Conservation (phyloP, 169 alveolate genomes). For the Ichthyophthirius multifiliis region DNA sequence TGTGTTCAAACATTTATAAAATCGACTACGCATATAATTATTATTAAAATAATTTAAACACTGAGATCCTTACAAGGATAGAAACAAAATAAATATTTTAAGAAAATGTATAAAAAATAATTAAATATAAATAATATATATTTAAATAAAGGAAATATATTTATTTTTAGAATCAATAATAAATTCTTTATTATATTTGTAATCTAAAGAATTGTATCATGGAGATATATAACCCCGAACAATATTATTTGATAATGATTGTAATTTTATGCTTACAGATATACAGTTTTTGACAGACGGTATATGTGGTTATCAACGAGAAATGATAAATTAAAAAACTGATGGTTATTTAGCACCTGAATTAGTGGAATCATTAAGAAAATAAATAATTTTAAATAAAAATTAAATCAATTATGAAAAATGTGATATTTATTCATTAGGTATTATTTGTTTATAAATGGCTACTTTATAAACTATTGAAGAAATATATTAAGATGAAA, state of each 20-base stretch:
- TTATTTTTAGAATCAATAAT: not conserved
- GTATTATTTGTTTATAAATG: not conserved
- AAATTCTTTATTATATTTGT: not conserved
- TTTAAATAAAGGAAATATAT: no score
- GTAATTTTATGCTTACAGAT: not conserved
- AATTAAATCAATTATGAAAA: not conserved
- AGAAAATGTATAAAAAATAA: not conserved
- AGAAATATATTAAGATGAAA: not conserved
- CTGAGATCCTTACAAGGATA: not conserved
- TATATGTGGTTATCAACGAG: not conserved
- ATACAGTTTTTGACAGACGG: not conserved
- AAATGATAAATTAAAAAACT: not conserved
- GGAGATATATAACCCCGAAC: constrained; percentile 5
- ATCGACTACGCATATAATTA: not conserved
- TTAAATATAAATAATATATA: no score
- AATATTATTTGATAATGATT: not conserved
- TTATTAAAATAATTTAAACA: not conserved
- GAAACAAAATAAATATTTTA: not conserved
- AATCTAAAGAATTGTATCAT: not conserved
- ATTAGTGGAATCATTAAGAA: not conserved
- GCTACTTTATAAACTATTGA: not conserved
- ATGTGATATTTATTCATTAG: not conserved
- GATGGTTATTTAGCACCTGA: constrained; percentile 1
- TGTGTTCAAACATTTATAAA: not conserved
- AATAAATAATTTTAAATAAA: not conserved